phyloP scores from a whole-genome alignment of 352 stramenopile genomes.

The Phytopythium cucurbitacearum region DNA sequence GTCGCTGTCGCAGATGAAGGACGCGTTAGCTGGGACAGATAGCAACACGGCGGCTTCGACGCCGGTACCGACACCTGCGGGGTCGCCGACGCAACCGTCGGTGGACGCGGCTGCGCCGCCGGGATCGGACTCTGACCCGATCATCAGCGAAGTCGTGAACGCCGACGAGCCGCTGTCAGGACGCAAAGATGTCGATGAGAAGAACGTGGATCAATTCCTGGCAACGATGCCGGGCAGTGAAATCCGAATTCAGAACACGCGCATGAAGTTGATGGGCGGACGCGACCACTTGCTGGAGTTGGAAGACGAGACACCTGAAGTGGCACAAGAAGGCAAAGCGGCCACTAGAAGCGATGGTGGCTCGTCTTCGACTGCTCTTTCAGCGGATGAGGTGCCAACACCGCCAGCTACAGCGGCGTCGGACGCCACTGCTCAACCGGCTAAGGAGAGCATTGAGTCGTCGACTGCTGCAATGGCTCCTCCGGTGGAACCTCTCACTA shows the following conservation, averaged over 20 bases:
- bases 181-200: conserved; percentile 33
- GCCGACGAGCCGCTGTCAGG: conserved; percentile 56
- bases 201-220: conserved; percentile 67
- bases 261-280: conserved; percentile 91
- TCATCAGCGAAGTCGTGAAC: conserved; percentile 17
- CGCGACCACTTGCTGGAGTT: conserved; percentile 85
- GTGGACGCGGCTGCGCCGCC: conserved; percentile 1
- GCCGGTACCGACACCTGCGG: conserved; percentile 5
- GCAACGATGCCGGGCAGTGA: conserved; percentile 88
- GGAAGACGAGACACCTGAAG: conserved; percentile 37
- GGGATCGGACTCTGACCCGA: conserved; percentile 9
- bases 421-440: background rate
- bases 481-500: too few species aligned
- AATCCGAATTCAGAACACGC: conserved; percentile 86
- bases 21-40: conserved; percentile 8
- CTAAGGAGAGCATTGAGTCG: too few species aligned
- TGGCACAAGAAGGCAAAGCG: background rate
- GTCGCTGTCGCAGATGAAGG: conserved; percentile 5
- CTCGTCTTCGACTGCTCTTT: background rate
- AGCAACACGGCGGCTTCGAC: conserved; percentile 9
- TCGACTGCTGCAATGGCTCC: too few species aligned
- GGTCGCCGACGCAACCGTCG: conserved; percentile 7
- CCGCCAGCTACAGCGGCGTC: too few species aligned
- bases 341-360: background rate
- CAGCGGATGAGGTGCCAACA: background rate